Conservation (phyloP, 805 yeast genomes). For the Saccharomycopsis sp. region DNA sequence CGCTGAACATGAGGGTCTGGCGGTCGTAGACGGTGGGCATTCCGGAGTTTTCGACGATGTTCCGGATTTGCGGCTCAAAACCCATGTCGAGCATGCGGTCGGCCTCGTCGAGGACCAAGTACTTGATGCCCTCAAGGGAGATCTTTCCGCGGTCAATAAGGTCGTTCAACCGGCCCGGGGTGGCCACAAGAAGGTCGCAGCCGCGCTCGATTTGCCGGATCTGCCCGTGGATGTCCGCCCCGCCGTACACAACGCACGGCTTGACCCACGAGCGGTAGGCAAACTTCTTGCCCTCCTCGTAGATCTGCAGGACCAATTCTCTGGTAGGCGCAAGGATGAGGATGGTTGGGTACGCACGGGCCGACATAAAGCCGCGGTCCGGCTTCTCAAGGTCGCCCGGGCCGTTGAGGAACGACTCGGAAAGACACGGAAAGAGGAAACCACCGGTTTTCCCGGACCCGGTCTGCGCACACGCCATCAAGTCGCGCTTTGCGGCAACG, state of each 20-base stretch:
- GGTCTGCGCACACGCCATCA: conserved; percentile 97
- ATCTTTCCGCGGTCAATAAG: conserved; percentile 91
- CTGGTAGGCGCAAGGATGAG: conserved; percentile 97
- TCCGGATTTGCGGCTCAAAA: conserved; percentile 98
- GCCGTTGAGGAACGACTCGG: conserved; percentile 83
- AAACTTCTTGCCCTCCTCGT: conserved; percentile 91
- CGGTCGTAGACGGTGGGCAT: conserved; percentile 90
- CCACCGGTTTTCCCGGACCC: conserved; percentile 99
- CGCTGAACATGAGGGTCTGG: conserved; percentile 98
- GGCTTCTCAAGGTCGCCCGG: conserved; percentile 58
- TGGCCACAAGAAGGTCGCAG: conserved; percentile 93
- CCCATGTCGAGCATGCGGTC: conserved; percentile 99
- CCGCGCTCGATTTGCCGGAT: conserved; percentile 85
- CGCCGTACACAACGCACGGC: conserved; percentile 97
- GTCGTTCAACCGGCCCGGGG: conserved; percentile 98
- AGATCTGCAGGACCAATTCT: conserved; percentile 96
- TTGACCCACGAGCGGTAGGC: conserved; percentile 97
- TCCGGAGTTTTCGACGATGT: conserved; percentile 94
- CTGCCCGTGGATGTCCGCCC: conserved; percentile 89
- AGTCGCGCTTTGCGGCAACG: conserved; percentile 81
- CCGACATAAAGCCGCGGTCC: conserved; percentile 44
- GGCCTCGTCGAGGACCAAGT: conserved; percentile 95
- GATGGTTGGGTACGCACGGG: conserved; percentile 90
- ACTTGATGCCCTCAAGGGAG: conserved; percentile 83
- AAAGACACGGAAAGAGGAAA: conserved; percentile 93